Base-by-base conservation (phyloP, 2,329 filamentous ascomycete species). In the Orbilia ellipsospora region DNA sequence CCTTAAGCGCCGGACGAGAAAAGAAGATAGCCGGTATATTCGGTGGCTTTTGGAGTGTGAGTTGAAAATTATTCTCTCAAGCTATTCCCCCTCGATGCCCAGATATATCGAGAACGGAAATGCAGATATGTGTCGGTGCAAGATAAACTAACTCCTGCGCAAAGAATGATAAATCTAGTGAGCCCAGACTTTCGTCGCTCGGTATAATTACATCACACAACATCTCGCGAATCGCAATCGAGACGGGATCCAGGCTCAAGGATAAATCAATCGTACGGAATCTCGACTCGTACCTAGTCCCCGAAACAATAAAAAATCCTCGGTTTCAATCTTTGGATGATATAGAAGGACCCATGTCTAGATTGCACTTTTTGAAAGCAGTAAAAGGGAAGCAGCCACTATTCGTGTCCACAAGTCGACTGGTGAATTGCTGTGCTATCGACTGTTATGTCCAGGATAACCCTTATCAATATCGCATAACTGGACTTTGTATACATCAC, bases 401-500 rank as follows among this genome's bases (percentile, higher is more conserved):
- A 7, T 48, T 68, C 45, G 31, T 54, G 3, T 70, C 66, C 1
- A 26, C 51, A 3, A 57, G 57, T 4, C 48, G 28, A 20, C 42
- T 70, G 6, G 23, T 26, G 4, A 50, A 55, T 18, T 70, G 66
- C 28, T 26, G 45, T 7, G 52, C n/a, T 2, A 28, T 70, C 4
- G 66, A 70, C 16, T 62, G 57, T 15, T 70, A 56, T 18, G 7
- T 70, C 16, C 40, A 50, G 26, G 66, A 70, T 8, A 40, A 40
- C n/a, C 40, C 54, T 3, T 36, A 51, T 10, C 56, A 50, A 42
- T 69, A 56, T 20, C 51, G 40, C 5, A 40, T 70, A 26, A 62
- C 66, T 4, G 66, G 66, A 16, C 36, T 70, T 18, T 50, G 66
- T 15, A n/a, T 70, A 7, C 31, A 28, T 26, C 62, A 70, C 44